phyloP scores from a whole-genome alignment of 345 rosid species.

The Camelina hispida region DNA sequence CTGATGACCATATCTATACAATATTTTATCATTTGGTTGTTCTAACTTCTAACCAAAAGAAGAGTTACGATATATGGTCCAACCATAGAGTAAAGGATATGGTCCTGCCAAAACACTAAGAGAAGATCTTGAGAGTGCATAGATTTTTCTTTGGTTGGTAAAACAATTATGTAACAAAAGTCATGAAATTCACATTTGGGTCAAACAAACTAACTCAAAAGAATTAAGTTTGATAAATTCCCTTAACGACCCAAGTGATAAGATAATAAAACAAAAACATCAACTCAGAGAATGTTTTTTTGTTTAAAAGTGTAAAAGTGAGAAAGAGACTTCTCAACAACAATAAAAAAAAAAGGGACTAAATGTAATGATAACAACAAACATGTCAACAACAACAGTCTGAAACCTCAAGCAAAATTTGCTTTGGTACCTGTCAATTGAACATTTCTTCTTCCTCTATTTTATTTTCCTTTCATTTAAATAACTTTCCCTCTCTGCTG shows the following conservation, averaged over 20 bases:
- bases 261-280: conserved; percentile 24
- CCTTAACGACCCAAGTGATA: conserved; percentile 15
- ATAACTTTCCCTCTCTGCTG: conserved; percentile 37
- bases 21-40: conserved; percentile 24
- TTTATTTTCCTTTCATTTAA: conserved; percentile 19
- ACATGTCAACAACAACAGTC: conserved; percentile 47
- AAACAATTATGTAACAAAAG: conserved; percentile 29
- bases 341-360: conserved; percentile 1
- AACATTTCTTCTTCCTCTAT: conserved; percentile 11
- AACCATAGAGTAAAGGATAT: conserved; percentile 37
- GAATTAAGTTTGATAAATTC: not conserved
- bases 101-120: conserved; percentile 36
- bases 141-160: conserved; percentile 42
- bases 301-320: conserved; percentile 37
- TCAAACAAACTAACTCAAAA: conserved; percentile 15
- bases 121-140: conserved; percentile 32
- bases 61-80: conserved; percentile 39
- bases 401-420: conserved; percentile 45
- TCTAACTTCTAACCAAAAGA: conserved; percentile 34
- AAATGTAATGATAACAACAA: conserved; percentile 44
- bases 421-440: conserved; percentile 38
- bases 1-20: not conserved
- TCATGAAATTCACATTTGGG: conserved; percentile 38
- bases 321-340: conserved; percentile 48
- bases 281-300: conserved; percentile 45